These are phyloP conservation scores for Penicillium malachiteum DNA, from an alignment of 495 filamentous ascomycete genomes.

Conservation along the genomic window DNA sequence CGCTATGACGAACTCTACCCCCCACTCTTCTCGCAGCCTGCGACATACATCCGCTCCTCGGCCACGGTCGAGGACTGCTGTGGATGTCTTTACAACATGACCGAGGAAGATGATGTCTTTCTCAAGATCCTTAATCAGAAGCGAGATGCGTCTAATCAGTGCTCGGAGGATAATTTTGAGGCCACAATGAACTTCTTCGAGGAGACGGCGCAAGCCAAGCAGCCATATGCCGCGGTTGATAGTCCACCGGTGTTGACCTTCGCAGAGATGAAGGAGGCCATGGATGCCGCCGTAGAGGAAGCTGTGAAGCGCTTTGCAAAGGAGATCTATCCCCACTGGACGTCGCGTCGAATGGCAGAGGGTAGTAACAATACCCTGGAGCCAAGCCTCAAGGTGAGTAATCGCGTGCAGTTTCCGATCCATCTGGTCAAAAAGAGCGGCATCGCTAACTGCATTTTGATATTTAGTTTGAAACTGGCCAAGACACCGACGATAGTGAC, in stretches of 20 bases:
- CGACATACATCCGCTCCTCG: slow-evolving; percentile 95
- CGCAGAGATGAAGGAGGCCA: slow-evolving; percentile 73
- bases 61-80: slow-evolving; percentile 95
- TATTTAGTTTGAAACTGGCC: slow-evolving; percentile 77
- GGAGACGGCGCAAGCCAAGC: slow-evolving; percentile 72
- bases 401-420: not conserved
- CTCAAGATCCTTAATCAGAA: slow-evolving; percentile 82
- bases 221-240: slow-evolving; percentile 87
- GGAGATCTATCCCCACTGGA: slow-evolving; percentile 91
- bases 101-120: slow-evolving; percentile 80
- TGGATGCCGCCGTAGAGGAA: slow-evolving; percentile 69
- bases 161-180: slow-evolving; percentile 89
- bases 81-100: slow-evolving; percentile 88
- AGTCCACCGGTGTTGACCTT: slow-evolving; percentile 74
- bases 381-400: slow-evolving; percentile 66
- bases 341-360: slow-evolving; percentile 59
- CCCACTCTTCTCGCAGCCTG: slow-evolving; percentile 72
- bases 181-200: slow-evolving; percentile 94
- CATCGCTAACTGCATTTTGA: slow-evolving; percentile 22
- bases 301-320: slow-evolving; percentile 72
- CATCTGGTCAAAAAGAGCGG: not conserved
- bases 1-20: slow-evolving; percentile 89
- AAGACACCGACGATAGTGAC: slow-evolving; percentile 92
- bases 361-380: slow-evolving; percentile 70
- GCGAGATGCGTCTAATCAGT: slow-evolving; percentile 59